phyloP scores from a whole-genome alignment of 2,329 filamentous ascomycete species.

The Plenodomus biglobosus region DNA sequence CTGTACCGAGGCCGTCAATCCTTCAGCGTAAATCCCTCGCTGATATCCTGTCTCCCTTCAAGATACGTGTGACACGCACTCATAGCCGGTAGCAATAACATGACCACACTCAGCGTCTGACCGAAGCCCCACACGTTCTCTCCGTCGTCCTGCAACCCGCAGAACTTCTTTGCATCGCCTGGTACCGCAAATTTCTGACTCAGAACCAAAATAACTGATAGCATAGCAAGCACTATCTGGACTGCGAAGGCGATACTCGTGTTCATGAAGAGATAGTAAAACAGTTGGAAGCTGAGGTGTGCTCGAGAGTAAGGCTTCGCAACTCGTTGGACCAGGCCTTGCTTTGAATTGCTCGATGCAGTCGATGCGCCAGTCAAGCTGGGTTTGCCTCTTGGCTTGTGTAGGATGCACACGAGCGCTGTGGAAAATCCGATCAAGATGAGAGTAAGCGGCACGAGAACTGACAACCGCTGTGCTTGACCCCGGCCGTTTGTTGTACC shows the following conservation, averaged over 20 bases:
- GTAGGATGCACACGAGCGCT: conserved; percentile 31
- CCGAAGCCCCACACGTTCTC: conserved; percentile 38
- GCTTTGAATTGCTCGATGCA: no score
- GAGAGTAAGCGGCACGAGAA: conserved; percentile 29
- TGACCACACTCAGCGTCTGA: conserved; percentile 35
- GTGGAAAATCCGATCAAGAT: conserved; percentile 35
- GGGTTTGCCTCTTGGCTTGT: conserved; percentile 15
- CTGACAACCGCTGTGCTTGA: conserved; percentile 22
- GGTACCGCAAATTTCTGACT: conserved; percentile 30
- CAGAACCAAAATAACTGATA: not conserved
- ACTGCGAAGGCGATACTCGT: not conserved
- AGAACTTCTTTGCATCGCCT: conserved; percentile 18
- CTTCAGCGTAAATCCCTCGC: no score
- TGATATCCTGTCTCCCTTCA: conserved; percentile 25
- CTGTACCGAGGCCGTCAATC: no score
- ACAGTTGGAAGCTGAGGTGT: no score
- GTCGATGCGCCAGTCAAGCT: not conserved
- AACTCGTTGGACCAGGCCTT: no score
- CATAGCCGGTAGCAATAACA: conserved; percentile 31
- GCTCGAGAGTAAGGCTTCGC: no score
- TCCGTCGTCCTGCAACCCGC: conserved; percentile 24
- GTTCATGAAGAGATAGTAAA: conserved; percentile 4
- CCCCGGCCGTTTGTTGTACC: conserved; percentile 10
- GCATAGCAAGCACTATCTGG: not conserved
- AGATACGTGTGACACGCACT: conserved; percentile 31